Evolutionary conservation across 2,329 filamentous ascomycete genomes (phyloP).

Genomic region (Trichoderma simmonsii): DNA sequence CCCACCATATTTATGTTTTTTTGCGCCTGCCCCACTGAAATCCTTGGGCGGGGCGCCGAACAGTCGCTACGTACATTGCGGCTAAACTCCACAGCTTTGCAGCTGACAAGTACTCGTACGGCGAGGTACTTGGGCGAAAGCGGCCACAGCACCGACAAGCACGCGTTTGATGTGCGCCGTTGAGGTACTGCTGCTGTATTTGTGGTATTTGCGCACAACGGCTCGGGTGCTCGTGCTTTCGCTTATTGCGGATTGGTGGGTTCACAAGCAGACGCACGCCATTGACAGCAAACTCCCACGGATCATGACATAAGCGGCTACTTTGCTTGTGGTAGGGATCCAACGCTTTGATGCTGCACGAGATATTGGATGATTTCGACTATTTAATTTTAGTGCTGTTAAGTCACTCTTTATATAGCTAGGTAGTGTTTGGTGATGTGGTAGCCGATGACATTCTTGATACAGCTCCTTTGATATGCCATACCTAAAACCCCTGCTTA

Average conservation of each 20-base stretch:
- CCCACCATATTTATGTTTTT: conserved; percentile 5
- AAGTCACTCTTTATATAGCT: neutral
- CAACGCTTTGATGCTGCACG: neutral
- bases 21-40: neutral
- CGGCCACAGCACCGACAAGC: neutral
- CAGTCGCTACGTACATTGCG: neutral
- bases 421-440: neutral
- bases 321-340: neutral
- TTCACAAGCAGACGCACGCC: neutral
- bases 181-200: neutral
- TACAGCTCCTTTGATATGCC: neutral
- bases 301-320: neutral
- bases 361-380: neutral
- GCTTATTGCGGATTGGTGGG: neutral
- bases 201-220: neutral
- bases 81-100: neutral
- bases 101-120: neutral
- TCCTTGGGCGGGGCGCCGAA: neutral
- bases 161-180: neutral
- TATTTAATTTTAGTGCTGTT: neutral
- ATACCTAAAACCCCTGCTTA: neutral
- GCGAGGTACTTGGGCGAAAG: neutral
- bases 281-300: neutral
- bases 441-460: neutral
- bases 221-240: neutral